phyloP scores from a whole-genome alignment of 1,284 basidiomycete species.

The Rhodofomes roseus region DNA sequence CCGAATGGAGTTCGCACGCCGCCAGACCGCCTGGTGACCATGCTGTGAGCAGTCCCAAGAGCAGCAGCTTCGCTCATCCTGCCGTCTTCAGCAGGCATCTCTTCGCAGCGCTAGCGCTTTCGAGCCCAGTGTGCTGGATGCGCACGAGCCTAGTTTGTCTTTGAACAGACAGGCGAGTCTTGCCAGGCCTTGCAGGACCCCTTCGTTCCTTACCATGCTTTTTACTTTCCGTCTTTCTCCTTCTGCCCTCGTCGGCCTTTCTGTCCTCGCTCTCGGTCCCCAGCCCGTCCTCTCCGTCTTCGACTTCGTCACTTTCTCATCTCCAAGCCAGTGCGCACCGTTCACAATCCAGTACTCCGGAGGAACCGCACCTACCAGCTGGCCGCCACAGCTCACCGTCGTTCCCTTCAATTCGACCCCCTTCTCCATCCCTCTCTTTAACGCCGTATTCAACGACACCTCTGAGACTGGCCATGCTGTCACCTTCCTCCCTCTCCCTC shows the following conservation, averaged over 20 bases:
- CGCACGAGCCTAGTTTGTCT: conserved; percentile 15
- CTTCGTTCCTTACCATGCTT: conserved; percentile 27
- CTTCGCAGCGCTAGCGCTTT: conserved; percentile 2
- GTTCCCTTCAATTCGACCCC: conserved; percentile 51
- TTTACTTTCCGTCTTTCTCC: conserved; percentile 8
- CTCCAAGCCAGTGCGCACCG: conserved; percentile 51
- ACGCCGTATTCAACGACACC: conserved; percentile 32
- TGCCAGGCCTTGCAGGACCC: conserved; percentile 15
- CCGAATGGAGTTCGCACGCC: not conserved
- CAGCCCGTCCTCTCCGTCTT: conserved; percentile 42
- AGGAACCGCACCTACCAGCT: conserved; percentile 27
- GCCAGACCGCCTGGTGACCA: not conserved
- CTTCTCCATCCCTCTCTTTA: conserved; percentile 43
- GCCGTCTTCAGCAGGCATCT: not conserved
- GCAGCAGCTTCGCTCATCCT: not conserved
- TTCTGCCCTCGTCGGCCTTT: conserved; percentile 33
- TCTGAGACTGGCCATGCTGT: conserved; percentile 40
- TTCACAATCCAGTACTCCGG: conserved; percentile 46
- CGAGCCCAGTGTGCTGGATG: conserved; percentile 15
- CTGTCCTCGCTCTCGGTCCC: conserved; percentile 39
- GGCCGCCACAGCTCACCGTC: conserved; percentile 47
- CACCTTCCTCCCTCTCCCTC: conserved; percentile 49
- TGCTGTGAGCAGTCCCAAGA: not conserved
- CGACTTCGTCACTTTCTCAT: conserved; percentile 43
- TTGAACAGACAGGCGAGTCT: conserved; percentile 21